phyloP scores from a whole-genome alignment of 1,284 basidiomycete genomes.

The Boletus hoseneyae region DNA sequence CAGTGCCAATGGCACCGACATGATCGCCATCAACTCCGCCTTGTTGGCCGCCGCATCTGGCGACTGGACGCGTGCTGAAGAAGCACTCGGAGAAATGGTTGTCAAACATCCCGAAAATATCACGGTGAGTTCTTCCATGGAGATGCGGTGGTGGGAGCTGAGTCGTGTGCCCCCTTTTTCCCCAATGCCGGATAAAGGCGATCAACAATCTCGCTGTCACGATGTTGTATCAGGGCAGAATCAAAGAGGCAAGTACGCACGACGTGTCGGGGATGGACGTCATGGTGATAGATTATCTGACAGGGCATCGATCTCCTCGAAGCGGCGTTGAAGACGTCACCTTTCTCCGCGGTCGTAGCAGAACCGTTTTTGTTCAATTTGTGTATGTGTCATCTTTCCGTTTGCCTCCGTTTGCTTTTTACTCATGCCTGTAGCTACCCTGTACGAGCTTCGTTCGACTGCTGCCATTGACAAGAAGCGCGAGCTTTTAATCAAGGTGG shows the following conservation, averaged over 20 bases:
- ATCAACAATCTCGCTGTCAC: slow-evolving; percentile 75
- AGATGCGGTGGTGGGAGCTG: too few species aligned
- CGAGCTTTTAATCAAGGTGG: slow-evolving; percentile 66
- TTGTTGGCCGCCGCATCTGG: slow-evolving; percentile 63
- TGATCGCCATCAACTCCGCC: slow-evolving; percentile 58
- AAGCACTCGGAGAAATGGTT: slow-evolving; percentile 43
- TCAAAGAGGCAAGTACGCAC: slow-evolving; percentile 55
- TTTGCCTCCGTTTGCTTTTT: background rate
- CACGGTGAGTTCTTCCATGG: slow-evolving; percentile 41
- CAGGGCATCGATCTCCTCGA: slow-evolving; percentile 70
- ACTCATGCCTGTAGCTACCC: slow-evolving; percentile 49
- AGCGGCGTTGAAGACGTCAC: slow-evolving; percentile 54
- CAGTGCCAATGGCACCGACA: slow-evolving; percentile 6
- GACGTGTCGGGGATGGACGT: background rate
- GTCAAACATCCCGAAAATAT: slow-evolving; percentile 54
- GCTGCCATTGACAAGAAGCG: slow-evolving; percentile 70
- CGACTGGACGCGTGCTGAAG: slow-evolving; percentile 57
- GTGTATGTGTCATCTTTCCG: slow-evolving; percentile 45
- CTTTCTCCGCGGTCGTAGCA: slow-evolving; percentile 63
- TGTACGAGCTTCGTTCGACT: slow-evolving; percentile 74
- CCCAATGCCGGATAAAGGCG: slow-evolving; percentile 37
- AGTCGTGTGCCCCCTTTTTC: background rate
- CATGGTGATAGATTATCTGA: background rate
- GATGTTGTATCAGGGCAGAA: slow-evolving; percentile 61
- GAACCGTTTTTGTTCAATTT: slow-evolving; percentile 82